Percentiles rank a stretch among this genome's conserved stretches.
phyloP scores from a whole-genome alignment of 495 filamentous ascomycete genomes.

The Hypoxylon intermedium region DNA sequence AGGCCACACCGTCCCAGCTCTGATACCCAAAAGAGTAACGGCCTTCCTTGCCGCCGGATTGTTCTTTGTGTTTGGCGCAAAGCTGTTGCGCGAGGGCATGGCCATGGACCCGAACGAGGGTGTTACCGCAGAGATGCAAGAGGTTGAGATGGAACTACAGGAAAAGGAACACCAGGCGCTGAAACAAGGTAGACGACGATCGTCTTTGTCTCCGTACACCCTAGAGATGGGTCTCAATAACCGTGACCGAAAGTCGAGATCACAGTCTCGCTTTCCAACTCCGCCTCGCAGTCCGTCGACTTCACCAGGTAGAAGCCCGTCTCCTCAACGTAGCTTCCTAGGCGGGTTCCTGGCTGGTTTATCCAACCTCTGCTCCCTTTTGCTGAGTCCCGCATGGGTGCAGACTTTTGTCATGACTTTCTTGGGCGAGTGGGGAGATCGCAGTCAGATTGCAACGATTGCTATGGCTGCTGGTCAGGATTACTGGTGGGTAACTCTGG shows the following conservation, averaged over 20 bases:
- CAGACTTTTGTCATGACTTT: conserved; percentile 99
- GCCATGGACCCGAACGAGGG: conserved; percentile 88
- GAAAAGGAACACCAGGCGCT: conserved; percentile 82
- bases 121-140: conserved; percentile 93
- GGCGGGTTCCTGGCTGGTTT: conserved; percentile 64
- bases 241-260: conserved; percentile 61
- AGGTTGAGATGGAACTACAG: conserved; percentile 92
- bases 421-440: conserved; percentile 96
- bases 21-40: conserved; percentile 88
- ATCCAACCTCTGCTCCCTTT: conserved; percentile 83
- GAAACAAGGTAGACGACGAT: conserved; percentile 60
- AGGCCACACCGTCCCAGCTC: conserved; percentile 88
- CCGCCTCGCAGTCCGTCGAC: conserved; percentile 66
- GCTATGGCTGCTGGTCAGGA: conserved; percentile 98
- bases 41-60: conserved; percentile 82
- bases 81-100: conserved; percentile 85
- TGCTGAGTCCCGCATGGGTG: conserved; percentile 95
- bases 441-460: conserved; percentile 97
- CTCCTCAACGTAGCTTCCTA: conserved; percentile 48
- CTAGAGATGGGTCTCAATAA: conserved; percentile 68
- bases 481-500: conserved; percentile 98
- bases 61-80: conserved; percentile 87
- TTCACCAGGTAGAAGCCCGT: conserved; percentile 60
- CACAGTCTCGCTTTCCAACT: conserved; percentile 65
- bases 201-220: conserved; percentile 66